A percentile compares a stretch with the other conserved stretches of the same genome.
phyloP scores from a whole-genome alignment of 2,329 filamentous ascomycete genomes.

The Diaporthe eres region DNA sequence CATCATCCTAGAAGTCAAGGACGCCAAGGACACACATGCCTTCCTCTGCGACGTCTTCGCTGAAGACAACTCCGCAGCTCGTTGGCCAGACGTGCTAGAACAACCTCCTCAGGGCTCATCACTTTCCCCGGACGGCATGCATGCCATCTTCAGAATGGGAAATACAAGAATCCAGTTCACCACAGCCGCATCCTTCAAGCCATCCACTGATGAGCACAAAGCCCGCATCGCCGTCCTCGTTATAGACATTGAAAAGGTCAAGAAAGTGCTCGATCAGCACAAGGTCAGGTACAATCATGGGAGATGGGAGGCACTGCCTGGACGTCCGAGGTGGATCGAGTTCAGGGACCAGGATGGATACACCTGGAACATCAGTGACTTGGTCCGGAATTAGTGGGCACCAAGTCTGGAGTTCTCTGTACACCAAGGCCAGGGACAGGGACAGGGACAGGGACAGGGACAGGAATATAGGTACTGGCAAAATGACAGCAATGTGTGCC shows the following conservation, averaged over 20 bases:
- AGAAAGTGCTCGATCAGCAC: neutral
- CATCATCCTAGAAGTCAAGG: neutral
- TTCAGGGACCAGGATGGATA: neutral
- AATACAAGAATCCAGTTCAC: neutral
- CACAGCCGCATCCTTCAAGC: neutral
- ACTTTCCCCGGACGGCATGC: neutral
- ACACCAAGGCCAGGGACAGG: neutral
- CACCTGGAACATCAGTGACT: neutral
- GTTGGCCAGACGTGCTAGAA: neutral
- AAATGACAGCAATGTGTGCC: neutral
- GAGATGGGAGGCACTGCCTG: neutral
- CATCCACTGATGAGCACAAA: accelerated
- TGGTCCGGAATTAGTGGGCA: neutral
- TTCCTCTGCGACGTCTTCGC: neutral
- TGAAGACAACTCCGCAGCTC: neutral
- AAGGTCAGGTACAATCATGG: neutral
- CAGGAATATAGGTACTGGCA: neutral
- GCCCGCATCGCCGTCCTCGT: neutral
- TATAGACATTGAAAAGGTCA: neutral
- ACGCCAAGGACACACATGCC: neutral
- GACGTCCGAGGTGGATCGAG: neutral
- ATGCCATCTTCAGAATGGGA: neutral
- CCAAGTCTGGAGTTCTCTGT: neutral
- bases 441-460: neutral
- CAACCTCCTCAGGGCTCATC: neutral